These are phyloP conservation scores for Rhodotorula sp. DNA, from an alignment of 1,284 basidiomycete species.

Conservation along the genomic window DNA sequence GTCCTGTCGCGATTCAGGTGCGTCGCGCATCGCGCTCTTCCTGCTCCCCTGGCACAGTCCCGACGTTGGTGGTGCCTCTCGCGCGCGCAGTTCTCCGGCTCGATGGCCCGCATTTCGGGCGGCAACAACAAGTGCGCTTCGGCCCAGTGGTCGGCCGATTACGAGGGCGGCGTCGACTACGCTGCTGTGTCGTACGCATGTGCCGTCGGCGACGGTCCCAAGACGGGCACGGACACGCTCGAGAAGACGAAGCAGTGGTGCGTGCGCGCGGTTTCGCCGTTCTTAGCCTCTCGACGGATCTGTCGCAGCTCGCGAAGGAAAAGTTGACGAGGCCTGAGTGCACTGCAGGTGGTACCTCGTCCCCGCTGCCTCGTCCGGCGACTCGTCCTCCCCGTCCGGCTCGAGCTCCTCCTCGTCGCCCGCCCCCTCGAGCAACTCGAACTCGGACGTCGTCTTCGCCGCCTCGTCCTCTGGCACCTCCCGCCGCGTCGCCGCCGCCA, in stretches of 20 bases:
- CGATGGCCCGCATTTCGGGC: slow-evolving; percentile 36
- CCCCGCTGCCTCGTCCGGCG: slow-evolving; percentile 12
- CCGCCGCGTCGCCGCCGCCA: not conserved
- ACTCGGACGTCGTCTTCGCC: not conserved
- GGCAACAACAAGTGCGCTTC: slow-evolving; percentile 41
- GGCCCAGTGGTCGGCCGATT: slow-evolving; percentile 33
- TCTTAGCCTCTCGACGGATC: too few relatives aligned
- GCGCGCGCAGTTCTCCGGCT: slow-evolving; percentile 9
- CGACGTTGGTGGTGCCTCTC: not conserved
- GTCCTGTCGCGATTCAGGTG: slow-evolving; percentile 31
- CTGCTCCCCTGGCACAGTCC: too few relatives aligned
- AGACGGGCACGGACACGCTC: slow-evolving; percentile 28
- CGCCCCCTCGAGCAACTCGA: not conserved
- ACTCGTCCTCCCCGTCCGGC: not conserved
- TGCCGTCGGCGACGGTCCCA: slow-evolving; percentile 27
- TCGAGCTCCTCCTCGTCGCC: not conserved
- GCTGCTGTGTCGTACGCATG: slow-evolving; percentile 38
- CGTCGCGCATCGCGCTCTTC: not conserved
- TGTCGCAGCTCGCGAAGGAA: too few relatives aligned
- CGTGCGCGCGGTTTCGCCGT: not conserved
- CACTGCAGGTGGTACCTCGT: slow-evolving; percentile 36
- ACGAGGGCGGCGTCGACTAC: slow-evolving; percentile 37
- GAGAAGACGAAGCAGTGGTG: slow-evolving; percentile 42
- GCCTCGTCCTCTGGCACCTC: not conserved
- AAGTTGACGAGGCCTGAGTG: not conserved